phyloP scores from a whole-genome alignment of 306 rosid species.

The Trifolium dubium region DNA sequence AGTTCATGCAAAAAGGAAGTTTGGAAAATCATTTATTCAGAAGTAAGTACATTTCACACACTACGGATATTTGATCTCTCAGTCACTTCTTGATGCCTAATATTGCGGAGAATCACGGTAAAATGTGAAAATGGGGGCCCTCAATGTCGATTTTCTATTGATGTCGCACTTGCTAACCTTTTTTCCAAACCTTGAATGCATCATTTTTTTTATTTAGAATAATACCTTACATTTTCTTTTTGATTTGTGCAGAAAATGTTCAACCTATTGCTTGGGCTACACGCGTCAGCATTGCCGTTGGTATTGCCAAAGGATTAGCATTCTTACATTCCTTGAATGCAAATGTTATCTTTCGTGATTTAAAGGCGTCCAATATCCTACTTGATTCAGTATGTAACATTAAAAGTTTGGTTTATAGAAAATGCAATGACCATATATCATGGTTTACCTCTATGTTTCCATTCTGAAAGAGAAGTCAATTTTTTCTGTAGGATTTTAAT shows the following conservation, averaged over 20 bases:
- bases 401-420: slow-evolving; percentile 21
- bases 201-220: neutral
- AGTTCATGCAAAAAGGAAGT: slow-evolving; percentile 86
- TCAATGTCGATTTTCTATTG: neutral
- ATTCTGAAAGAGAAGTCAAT: slow-evolving; percentile 37
- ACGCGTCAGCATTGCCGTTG: slow-evolving; percentile 71
- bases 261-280: slow-evolving; percentile 79
- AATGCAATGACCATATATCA: slow-evolving; percentile 1
- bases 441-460: slow-evolving; percentile 18
- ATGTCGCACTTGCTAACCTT: neutral
- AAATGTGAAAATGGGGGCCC: neutral
- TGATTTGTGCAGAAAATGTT: slow-evolving; percentile 68
- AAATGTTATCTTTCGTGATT: slow-evolving; percentile 85
- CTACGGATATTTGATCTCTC: neutral
- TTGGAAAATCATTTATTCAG: slow-evolving; percentile 89
- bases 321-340: slow-evolving; percentile 72
- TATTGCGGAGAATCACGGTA: neutral
- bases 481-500: slow-evolving; percentile 71
- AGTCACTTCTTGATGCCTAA: neutral
- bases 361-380: slow-evolving; percentile 90
- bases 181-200: neutral
- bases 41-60: slow-evolving; percentile 60
- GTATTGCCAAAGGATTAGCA: slow-evolving; percentile 74
- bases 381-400: slow-evolving; percentile 75
- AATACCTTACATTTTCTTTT: slow-evolving; percentile 18